These are phyloP conservation scores for Globisporangium acanthophoron DNA, from an alignment of 352 stramenopile genomes.

Conservation along the genomic window DNA sequence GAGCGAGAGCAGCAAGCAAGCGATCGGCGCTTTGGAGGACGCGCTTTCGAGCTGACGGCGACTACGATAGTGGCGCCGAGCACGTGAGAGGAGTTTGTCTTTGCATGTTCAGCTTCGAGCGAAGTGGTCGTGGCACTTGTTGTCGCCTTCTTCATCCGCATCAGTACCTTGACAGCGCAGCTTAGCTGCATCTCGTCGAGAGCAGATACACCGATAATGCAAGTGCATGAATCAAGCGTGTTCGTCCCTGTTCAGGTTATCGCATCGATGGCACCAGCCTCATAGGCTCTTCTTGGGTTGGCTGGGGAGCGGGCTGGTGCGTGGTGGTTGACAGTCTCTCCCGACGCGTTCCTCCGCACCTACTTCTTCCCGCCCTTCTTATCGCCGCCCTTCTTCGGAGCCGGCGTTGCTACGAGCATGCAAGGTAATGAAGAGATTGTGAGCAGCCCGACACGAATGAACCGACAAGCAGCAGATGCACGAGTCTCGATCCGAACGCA, in stretches of 20 bases:
- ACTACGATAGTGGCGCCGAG: not conserved
- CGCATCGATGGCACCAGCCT: not conserved
- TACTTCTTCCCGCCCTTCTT: slow-evolving; percentile 46
- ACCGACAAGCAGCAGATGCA: not conserved
- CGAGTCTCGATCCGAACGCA: not conserved
- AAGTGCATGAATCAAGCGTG: not conserved
- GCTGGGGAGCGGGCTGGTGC: not conserved
- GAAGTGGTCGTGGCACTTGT: too few species aligned
- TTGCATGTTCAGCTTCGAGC: too few species aligned
- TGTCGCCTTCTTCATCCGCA: not conserved
- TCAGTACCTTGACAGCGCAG: not conserved
- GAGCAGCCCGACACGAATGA: not conserved
- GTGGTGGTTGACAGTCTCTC: not conserved
- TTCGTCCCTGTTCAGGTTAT: not conserved
- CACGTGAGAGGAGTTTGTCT: not conserved
- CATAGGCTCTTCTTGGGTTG: not conserved
- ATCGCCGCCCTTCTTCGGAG: slow-evolving; percentile 28
- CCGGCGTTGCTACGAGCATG: slow-evolving; percentile 1
- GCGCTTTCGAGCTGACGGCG: slow-evolving; percentile 11
- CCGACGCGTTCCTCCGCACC: too few species aligned
- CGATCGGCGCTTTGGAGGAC: slow-evolving; percentile 21
- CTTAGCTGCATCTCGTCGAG: too few species aligned
- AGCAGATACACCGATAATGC: not conserved
- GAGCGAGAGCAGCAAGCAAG: slow-evolving; percentile 19
- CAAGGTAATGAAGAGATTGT: not conserved